Evolutionary conservation across 805 yeast genomes (phyloP).

Genomic region (Nakazawaea anatomiae): DNA sequence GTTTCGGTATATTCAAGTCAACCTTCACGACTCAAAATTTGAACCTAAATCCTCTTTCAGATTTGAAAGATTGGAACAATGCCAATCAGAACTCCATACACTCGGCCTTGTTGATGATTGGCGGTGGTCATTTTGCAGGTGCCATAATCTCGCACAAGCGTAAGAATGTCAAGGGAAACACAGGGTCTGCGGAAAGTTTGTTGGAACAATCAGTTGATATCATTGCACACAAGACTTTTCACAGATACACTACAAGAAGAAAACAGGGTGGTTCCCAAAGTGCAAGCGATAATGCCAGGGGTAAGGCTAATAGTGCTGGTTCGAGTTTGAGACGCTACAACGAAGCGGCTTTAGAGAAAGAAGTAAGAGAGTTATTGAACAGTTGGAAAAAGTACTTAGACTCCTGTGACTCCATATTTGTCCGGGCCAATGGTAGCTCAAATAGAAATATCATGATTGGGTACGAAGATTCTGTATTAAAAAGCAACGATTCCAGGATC

Average conservation of each 20-base stretch:
- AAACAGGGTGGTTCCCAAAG: conserved; percentile 98
- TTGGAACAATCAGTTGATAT: conserved; percentile 60
- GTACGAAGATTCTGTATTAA: conserved; percentile 51
- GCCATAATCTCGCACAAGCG: conserved; percentile 79
- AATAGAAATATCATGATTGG: conserved; percentile 63
- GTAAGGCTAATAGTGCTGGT: conserved; percentile 96
- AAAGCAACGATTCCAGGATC: conserved; percentile 54
- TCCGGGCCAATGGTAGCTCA: conserved; percentile 73
- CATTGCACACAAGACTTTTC: conserved; percentile 78
- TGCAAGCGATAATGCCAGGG: conserved; percentile 85
- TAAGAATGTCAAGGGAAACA: conserved; percentile 49
- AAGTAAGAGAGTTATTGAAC: conserved; percentile 62
- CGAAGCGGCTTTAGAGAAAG: conserved; percentile 76
- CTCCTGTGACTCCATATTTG: conserved; percentile 63
- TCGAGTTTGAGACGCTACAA: conserved; percentile 84
- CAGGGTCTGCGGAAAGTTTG: conserved; percentile 36
- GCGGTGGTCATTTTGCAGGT: conserved; percentile 98
- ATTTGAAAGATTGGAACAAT: conserved; percentile 34
- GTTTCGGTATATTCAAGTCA: conserved; percentile 65
- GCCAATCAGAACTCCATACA: conserved; percentile 21
- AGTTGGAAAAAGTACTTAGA: conserved; percentile 60
- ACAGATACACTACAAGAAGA: conserved; percentile 90
- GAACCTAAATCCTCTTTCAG: conserved; percentile 39
- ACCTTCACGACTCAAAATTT: conserved; percentile 41
- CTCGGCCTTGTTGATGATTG: conserved; percentile 87